phyloP scores from a whole-genome alignment of 2,329 filamentous ascomycete species.

The Aspergillus arachidicola region DNA sequence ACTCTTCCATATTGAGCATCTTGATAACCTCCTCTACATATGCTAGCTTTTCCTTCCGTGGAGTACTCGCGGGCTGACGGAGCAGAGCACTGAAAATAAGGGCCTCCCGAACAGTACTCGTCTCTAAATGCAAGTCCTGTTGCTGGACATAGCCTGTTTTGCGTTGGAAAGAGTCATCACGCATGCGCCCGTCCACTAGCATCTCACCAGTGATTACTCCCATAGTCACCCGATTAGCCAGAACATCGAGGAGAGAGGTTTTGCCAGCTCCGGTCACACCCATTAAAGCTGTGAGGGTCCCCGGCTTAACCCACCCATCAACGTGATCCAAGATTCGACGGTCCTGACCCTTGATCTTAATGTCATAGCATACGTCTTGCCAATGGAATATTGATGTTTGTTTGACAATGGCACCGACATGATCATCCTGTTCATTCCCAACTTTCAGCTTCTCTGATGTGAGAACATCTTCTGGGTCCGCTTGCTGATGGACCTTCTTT shows the following conservation, averaged over 20 bases:
- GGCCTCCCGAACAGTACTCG: slow-evolving; percentile 83
- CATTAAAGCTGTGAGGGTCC: slow-evolving; percentile 86
- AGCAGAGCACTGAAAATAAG: slow-evolving; percentile 81
- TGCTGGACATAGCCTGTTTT: slow-evolving; percentile 67
- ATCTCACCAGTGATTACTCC: slow-evolving; percentile 84
- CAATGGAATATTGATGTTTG: slow-evolving; percentile 78
- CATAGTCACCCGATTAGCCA: slow-evolving; percentile 82
- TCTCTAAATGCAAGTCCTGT: slow-evolving; percentile 83
- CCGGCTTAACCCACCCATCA: slow-evolving; percentile 90
- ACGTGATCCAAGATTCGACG: slow-evolving; percentile 80
- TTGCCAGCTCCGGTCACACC: slow-evolving; percentile 88
- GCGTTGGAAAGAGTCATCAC: slow-evolving; percentile 72
- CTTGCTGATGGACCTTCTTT: slow-evolving; percentile 22
- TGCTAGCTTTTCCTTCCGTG: slow-evolving; percentile 72
- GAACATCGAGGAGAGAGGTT: slow-evolving; percentile 81
- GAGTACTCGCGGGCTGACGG: slow-evolving; percentile 74
- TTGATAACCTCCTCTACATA: slow-evolving; percentile 90
- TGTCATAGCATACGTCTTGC: slow-evolving; percentile 79
- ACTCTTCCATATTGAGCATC: slow-evolving; percentile 83
- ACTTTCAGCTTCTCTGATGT: slow-evolving; percentile 57
- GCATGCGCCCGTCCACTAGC: slow-evolving; percentile 71
- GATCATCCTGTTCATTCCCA: slow-evolving; percentile 71
- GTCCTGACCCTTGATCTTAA: slow-evolving; percentile 73
- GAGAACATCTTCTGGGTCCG: slow-evolving; percentile 24
- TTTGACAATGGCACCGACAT: slow-evolving; percentile 72